Evolutionary conservation across 495 filamentous ascomycete genomes (phyloP), one percentile per base, ranked within the genome.

Genomic region (Aeminium ludgeri): DNA sequence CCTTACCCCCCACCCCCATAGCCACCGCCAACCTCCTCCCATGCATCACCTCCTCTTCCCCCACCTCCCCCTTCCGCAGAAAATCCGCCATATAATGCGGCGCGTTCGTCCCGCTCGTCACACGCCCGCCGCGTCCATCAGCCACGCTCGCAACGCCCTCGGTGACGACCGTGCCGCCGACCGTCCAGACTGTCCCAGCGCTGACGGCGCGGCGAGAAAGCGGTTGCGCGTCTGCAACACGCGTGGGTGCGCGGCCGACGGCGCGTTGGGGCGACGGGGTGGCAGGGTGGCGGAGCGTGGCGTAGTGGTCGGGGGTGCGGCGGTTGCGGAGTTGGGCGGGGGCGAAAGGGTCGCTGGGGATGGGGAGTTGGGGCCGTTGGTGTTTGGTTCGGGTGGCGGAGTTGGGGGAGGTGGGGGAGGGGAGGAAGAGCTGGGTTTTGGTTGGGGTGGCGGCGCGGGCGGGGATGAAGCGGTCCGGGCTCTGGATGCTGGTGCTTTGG

Each of bases 1-100:
- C 15, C 12, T 7, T 7, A n/a, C 10, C 15, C 11, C 8, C 10
- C 3, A 20, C 16, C 15, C 34, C 77, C 13, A 94, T 67, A 3
- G 89, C 89, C 28, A 80, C 59, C 7, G 91, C 89, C 29, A 96
- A 52, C 13, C 89, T 74, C 28, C 70, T 70, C 49, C 85, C 75
- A 51, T 91, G 79, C 34, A 11, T 32, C 20, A 27, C 13, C 34
- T 46, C 43, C 12, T 43, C 43, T 20, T 51, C 43, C 16, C 33
- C 40, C 15, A 20, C 8, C 1, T 38, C 38, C 13, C 27, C 11
- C 20, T 43, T 46, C 10, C 40, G 65, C 15, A 78, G 59, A 45
- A 89, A 89, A 17, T 69, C 65, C 30, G 80, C 81, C 1, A 68
- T 69, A 51, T 80, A 84, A 33, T 82, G 68, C 1, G 76, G 77